Percentiles rank a stretch among this genome's conserved stretches.
Conservation (phyloP, 345 rosid species). For the Stellera chamaejasme region DNA sequence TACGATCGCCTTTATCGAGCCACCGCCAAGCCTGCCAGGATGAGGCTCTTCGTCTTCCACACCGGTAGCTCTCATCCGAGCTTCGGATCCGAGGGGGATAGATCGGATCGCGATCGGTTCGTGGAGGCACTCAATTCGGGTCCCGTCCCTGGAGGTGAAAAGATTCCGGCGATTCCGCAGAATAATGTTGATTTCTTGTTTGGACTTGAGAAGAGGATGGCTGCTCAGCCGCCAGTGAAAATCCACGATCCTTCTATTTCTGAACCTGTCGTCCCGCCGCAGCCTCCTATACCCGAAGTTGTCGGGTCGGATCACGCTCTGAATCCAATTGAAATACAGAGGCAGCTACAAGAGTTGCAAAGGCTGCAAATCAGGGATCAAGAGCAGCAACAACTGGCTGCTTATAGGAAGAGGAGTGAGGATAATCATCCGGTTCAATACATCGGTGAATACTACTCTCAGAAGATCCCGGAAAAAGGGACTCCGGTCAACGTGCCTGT, state of each 20-base stretch:
- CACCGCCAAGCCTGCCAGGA: constrained; percentile 70
- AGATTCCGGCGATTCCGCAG: constrained; percentile 21
- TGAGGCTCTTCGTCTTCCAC: constrained; percentile 78
- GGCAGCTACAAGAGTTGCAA: constrained; percentile 64
- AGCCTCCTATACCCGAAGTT: constrained; percentile 22
- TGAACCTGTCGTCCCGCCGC: constrained; percentile 18
- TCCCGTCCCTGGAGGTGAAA: constrained; percentile 25
- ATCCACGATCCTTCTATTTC: constrained; percentile 19
- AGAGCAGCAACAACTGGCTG: constrained; percentile 22
- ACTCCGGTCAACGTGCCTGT: constrained; percentile 23
- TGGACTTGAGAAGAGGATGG: constrained; percentile 53
- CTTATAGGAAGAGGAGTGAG: constrained; percentile 42
- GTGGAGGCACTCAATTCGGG: constrained; percentile 64
- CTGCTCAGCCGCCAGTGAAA: constrained; percentile 23
- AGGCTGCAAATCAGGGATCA: constrained; percentile 68
- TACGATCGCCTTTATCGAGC: constrained; percentile 70
- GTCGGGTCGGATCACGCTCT: constrained; percentile 35
- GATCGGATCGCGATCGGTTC: constrained; percentile 71
- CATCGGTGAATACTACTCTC: constrained; percentile 38
- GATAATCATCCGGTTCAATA: constrained; percentile 30
- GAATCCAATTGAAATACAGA: constrained; percentile 41
- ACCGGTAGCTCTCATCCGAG: constrained; percentile 22
- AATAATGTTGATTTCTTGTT: constrained; percentile 66
- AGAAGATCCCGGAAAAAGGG: constrained; percentile 36
- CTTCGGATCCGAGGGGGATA: constrained; percentile 48